Conservation (phyloP, 176 grass and related monocot species). For the Juncus effusus region DNA sequence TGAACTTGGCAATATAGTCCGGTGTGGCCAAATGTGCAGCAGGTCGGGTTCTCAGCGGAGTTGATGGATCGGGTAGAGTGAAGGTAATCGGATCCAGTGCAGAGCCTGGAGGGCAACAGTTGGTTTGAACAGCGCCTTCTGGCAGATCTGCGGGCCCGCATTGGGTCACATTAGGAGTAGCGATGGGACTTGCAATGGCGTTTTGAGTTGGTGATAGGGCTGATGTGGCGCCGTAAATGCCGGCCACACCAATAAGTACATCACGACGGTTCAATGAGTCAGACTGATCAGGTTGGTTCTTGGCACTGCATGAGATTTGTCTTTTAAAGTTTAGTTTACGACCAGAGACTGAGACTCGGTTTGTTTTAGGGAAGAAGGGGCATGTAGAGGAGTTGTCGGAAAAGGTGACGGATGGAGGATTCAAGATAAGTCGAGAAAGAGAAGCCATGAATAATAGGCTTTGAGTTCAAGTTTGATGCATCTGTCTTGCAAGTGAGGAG, state of each 20-base stretch:
- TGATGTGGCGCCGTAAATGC: constrained; percentile 25
- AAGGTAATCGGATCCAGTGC: constrained; percentile 23
- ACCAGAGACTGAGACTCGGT: neutral
- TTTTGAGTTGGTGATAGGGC: constrained; percentile 12
- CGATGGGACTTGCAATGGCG: constrained; percentile 24
- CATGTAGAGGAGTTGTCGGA: constrained; percentile 20
- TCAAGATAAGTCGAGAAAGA: constrained; percentile 17
- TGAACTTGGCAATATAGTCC: constrained; percentile 28
- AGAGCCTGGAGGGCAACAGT: constrained; percentile 40
- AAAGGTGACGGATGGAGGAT: constrained; percentile 4
- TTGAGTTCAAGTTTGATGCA: constrained; percentile 6
- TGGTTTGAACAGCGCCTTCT: constrained; percentile 18
- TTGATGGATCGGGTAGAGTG: constrained; percentile 11
- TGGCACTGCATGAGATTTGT: constrained; percentile 14
- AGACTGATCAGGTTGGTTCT: neutral
- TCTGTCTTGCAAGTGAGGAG: neutral
- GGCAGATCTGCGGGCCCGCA: constrained; percentile 29
- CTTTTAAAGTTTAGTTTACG: neutral
- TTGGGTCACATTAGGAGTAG: constrained; percentile 20
- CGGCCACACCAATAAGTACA: constrained; percentile 26
- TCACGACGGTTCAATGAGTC: constrained; percentile 24
- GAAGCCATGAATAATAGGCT: neutral
- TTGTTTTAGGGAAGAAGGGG: constrained; percentile 13
- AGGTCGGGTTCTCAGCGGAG: constrained; percentile 27
- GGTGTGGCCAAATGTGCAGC: constrained; percentile 20